Percentiles rank a stretch among this genome's conserved stretches.
Evolutionary conservation across 2,329 filamentous ascomycete species (phyloP).

Genomic region (Herpotrichia juniperi): DNA sequence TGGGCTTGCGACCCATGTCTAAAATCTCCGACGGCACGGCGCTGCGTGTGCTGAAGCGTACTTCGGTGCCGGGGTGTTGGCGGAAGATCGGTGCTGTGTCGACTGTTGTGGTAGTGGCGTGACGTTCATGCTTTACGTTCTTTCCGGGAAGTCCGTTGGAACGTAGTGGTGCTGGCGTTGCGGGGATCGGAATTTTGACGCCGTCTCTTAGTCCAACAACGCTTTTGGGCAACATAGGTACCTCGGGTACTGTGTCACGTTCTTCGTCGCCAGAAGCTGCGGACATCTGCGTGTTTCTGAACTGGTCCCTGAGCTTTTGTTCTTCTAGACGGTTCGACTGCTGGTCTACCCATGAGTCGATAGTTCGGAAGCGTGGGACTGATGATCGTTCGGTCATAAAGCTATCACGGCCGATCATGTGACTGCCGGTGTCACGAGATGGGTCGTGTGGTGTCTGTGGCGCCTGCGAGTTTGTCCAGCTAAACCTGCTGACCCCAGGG

Average conservation of each 20-base stretch:
- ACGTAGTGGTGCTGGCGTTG: conserved; percentile 10
- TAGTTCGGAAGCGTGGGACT: conserved; percentile 47
- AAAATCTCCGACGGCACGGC: conserved; percentile 47
- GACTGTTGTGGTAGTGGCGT: conserved; percentile 36
- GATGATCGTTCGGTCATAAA: conserved; percentile 45
- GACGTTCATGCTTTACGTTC: conserved; percentile 40
- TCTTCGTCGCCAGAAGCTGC: conserved; percentile 28
- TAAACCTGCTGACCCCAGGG: conserved; percentile 41
- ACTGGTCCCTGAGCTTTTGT: conserved; percentile 41
- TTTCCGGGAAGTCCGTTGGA: conserved; percentile 34
- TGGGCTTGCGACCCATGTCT: conserved; percentile 27
- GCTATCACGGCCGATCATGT: conserved; percentile 37
- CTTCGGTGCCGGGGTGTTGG: conserved; percentile 47
- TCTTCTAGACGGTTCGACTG: conserved; percentile 46
- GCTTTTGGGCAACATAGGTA: conserved; percentile 34
- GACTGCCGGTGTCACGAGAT: conserved; percentile 30
- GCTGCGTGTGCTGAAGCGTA: conserved; percentile 45
- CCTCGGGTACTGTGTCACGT: conserved; percentile 30
- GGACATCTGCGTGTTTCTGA: conserved; percentile 38
- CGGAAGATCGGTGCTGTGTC: conserved; percentile 49
- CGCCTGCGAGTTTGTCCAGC: conserved; percentile 49
- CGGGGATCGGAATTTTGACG: conserved; percentile 3
- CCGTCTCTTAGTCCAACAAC: conserved; percentile 13
- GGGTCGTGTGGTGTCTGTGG: conserved; percentile 46
- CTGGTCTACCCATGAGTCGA: conserved; percentile 49